phyloP scores from a whole-genome alignment of 495 filamentous ascomycete genomes.

The Bryoglossum gracile region DNA sequence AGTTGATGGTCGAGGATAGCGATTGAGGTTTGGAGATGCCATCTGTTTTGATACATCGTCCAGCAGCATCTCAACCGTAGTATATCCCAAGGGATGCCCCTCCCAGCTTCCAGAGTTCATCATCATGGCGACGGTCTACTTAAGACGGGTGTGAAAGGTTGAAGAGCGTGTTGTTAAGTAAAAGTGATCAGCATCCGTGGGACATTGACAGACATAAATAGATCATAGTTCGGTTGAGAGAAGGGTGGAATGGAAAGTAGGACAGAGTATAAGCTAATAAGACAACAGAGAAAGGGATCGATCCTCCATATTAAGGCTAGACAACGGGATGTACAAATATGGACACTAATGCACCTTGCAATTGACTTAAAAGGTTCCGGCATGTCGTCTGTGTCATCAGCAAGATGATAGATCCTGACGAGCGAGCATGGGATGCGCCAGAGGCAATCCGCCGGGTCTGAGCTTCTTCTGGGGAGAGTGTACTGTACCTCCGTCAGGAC shows the following conservation, averaged over 20 bases:
- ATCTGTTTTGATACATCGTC: constrained; percentile 27
- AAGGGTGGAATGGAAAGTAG: constrained; percentile 12
- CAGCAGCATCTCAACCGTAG: constrained; percentile 23
- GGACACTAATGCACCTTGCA: constrained; percentile 22
- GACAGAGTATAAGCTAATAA: constrained; percentile 10
- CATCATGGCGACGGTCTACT: neutral
- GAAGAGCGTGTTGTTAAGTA: constrained; percentile 1
- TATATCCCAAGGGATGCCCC: constrained; percentile 10
- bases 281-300: constrained; percentile 13
- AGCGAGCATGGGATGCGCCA: constrained; percentile 13
- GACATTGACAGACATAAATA: constrained; percentile 6
- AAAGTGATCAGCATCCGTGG: neutral
- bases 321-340: constrained; percentile 23
- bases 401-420: constrained; percentile 13
- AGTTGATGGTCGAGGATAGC: constrained; percentile 34
- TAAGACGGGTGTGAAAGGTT: neutral
- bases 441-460: constrained; percentile 23
- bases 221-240: constrained; percentile 8
- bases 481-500: too few relatives aligned
- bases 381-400: constrained; percentile 25
- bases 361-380: constrained; percentile 21
- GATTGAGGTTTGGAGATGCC: constrained; percentile 25
- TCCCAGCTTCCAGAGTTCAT: constrained; percentile 20
- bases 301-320: constrained; percentile 19
- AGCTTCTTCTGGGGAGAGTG: constrained; percentile 27